Base-by-base conservation (phyloP, 805 yeast genomes). In the Yarrowia sp. region DNA sequence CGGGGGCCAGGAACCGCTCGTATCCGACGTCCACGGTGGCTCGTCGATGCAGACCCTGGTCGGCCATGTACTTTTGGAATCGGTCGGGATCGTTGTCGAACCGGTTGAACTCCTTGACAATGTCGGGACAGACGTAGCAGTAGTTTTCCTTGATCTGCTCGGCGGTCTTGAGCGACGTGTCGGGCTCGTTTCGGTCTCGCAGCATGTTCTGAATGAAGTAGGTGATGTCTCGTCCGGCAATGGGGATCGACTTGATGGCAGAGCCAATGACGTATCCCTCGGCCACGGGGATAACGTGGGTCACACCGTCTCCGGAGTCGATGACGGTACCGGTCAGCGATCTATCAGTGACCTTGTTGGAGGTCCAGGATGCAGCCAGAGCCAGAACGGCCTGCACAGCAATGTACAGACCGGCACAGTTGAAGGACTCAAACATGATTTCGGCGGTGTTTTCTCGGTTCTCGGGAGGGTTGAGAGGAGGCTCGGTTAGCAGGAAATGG, bases 371-470 rank as follows among this genome's bases (percentile, higher is more conserved):
- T 0, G 99, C 99, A 8, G 99, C 99, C 74, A 95, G 84, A 0
- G 99, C 99, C 72, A 95, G 83, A 48, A 95, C 99, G 0, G 99
- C 99, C 82, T 95, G 99, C 15, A 95, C 99, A 14, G 99, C 99
- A 76, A 95, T 95, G 80, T 95, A 95, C 71, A 95, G 83, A 70
- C 99, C 99, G 16, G 98, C 98, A 81, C 99, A 95, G 79, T 95
- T 95, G 85, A 95, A 95, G 19, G 97, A 88, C 82, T 95, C 99
- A 81, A 95, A 95, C 96, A 95, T 95, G 77, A 95, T 95, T 79
- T 95, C 99, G 12, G 99, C 99, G 0, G 97, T 92, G 78, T 91
- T 92, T 79, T 95, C 99, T 82, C 99, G 90, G 80, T 95, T 95
- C 82, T 95, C 99, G 8, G 99, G 99, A n/a, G 99, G 98, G 77